Base-by-base conservation (phyloP, 2,329 filamentous ascomycete genomes). In the Aspergillus ibericus region DNA sequence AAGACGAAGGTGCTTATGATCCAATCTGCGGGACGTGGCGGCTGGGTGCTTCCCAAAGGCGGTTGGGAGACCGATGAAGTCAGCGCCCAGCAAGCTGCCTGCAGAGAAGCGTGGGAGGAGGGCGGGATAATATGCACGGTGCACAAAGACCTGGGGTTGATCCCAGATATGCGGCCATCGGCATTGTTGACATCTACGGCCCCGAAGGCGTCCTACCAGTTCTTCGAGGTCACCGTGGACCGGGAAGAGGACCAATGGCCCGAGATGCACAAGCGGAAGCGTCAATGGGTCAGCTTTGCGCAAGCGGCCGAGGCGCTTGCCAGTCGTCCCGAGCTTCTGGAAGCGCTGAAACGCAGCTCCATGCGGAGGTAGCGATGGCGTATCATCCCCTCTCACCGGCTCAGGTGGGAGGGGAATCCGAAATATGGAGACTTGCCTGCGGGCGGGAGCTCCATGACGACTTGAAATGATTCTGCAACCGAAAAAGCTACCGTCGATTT, bases 41-140 rank as follows among this genome's bases (percentile, higher is more conserved):
- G 91, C 69, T 99, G 95, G 95, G 95, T 99, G 44, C 83, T 99
- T 59, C 95, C 95, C 60, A 99, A 99, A 76, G 95, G 95, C 72
- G 95, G 95, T 60, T 99, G 95, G 93, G 95, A 99, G 77, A 89
- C 87, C 34, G 95, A 99, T 77, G 95, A 99, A 79, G 85, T 88
- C 62, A 95, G 91, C 63, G 86, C 89, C 62, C 85, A 93, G 74
- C 91, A 95, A 58, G 95, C 95, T 56, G 86, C 86, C 78, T 89
- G 82, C 82, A 83, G 95, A 66, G 95, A 99, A 77, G 95, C 95
- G 61, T 98, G 95, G 95, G 95, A 98, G 80, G 95, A 98, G 80
- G 95, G 93, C 42, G 95, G 95, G 70, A 96, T 98, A 70, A 83
- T 90, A 69, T 90, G 93, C 76, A 88, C 85, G 59, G 88, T 97